These are phyloP conservation scores for Podospora anserina DNA, from an alignment of 495 filamentous ascomycete species.

Conservation along the genomic window DNA sequence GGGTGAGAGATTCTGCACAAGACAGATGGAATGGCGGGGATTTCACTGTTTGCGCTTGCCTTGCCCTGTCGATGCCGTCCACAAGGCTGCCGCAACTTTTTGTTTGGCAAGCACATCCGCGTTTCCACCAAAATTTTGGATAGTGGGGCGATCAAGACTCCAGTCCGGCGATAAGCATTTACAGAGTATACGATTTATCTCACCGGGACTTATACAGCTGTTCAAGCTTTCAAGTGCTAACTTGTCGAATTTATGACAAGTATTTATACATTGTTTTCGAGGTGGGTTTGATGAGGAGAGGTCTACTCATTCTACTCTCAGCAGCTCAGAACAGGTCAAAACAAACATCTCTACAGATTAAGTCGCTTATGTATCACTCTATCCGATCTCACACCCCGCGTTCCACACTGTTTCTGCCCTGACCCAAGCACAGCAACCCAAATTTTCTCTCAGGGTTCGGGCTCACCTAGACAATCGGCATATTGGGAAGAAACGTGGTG, in stretches of 20 bases:
- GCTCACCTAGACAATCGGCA: background rate
- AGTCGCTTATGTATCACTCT: background rate
- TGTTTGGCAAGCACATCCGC: background rate
- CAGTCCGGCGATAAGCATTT: background rate
- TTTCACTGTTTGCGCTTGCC: background rate
- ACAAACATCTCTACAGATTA: too few species aligned
- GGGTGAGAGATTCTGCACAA: slow-evolving; percentile 3
- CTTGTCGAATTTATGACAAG: too few species aligned
- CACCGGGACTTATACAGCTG: too few species aligned
- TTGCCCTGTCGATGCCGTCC: slow-evolving; percentile 6
- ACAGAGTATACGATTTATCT: background rate
- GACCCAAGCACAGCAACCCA: background rate
- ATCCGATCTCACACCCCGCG: background rate
- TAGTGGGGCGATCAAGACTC: background rate
- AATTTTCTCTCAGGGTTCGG: slow-evolving; percentile 1
- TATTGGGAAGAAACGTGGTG: background rate
- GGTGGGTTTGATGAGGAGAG: too few species aligned
- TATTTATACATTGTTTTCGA: too few species aligned
- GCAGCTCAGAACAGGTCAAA: too few species aligned
- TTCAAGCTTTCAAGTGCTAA: too few species aligned
- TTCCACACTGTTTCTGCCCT: background rate
- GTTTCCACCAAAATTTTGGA: slow-evolving; percentile 6
- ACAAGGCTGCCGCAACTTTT: slow-evolving; percentile 5
- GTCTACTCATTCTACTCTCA: too few species aligned
- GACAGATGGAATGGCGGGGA: background rate